A percentile compares a stretch with the other conserved stretches of the same genome.
Evolutionary conservation across 352 stramenopile genomes (phyloP).

Genomic region (Phytophthora cryptogea): DNA sequence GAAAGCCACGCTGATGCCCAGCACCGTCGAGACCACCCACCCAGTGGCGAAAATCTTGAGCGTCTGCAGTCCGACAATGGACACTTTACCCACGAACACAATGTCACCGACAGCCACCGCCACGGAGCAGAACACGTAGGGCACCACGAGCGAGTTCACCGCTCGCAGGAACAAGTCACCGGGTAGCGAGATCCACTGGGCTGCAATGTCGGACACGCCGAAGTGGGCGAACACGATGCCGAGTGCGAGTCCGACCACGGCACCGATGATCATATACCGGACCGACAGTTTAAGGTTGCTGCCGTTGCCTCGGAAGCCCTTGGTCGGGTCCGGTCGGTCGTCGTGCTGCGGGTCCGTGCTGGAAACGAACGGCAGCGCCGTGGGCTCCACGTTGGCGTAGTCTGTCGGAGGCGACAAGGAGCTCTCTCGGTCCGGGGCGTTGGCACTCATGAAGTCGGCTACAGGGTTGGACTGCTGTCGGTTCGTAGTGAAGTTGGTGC

Average conservation of each 20-base stretch:
- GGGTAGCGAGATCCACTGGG: constrained; percentile 67
- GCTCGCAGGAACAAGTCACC: constrained; percentile 79
- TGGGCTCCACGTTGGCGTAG: constrained; percentile 44
- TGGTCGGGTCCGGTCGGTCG: constrained; percentile 25
- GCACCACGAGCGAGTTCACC: constrained; percentile 77
- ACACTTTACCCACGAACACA: constrained; percentile 76
- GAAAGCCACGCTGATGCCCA: constrained; percentile 63
- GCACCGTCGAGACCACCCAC: constrained; percentile 50
- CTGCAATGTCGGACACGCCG: constrained; percentile 44
- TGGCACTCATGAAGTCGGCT: constrained; percentile 28
- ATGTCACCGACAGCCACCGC: constrained; percentile 78
- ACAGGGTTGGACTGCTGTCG: constrained; percentile 25
- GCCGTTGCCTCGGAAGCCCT: constrained; percentile 41
- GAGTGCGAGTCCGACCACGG: constrained; percentile 50
- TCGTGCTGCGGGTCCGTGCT: constrained; percentile 30
- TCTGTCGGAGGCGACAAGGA: constrained; percentile 32
- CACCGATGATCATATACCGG: constrained; percentile 54
- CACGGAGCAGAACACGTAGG: constrained; percentile 83
- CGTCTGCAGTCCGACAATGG: constrained; percentile 67
- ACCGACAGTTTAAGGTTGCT: constrained; percentile 58
- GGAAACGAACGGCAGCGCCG: constrained; percentile 39
- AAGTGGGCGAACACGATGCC: constrained; percentile 53
- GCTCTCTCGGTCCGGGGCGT: constrained; percentile 6
- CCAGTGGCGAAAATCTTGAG: constrained; percentile 62
- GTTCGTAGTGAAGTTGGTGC: constrained; percentile 53